Conservation (phyloP, 116 monocot genomes). For the Trichopus zeylanicus region DNA sequence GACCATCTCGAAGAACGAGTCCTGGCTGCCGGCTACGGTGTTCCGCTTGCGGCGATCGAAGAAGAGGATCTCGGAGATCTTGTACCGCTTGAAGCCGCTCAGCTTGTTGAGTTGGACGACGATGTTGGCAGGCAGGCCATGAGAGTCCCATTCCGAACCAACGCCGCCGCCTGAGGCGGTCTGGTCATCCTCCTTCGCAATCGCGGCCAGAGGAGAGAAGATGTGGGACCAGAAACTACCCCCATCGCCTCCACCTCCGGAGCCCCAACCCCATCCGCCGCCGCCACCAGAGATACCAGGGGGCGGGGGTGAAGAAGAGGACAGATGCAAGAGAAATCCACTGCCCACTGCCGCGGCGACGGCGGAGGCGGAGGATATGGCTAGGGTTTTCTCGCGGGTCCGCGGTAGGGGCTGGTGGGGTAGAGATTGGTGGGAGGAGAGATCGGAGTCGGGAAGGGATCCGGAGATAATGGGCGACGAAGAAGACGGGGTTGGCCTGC, state of each 20-base stretch:
- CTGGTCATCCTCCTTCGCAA: constrained; percentile 39
- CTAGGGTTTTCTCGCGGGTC: constrained; percentile 12
- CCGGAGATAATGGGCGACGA: not conserved
- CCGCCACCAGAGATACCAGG: constrained; percentile 16
- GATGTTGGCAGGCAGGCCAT: constrained; percentile 66
- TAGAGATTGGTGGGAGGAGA: constrained; percentile 1
- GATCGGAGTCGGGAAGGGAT: constrained; percentile 2
- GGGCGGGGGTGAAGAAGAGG: constrained; percentile 4
- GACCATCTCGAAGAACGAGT: constrained; percentile 99
- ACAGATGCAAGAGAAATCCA: constrained; percentile 26
- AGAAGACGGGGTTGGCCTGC: not conserved
- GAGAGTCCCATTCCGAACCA: constrained; percentile 50
- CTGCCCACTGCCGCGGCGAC: constrained; percentile 18
- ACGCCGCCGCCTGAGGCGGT: not conserved
- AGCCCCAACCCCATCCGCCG: constrained; percentile 42
- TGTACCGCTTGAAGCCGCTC: constrained; percentile 64
- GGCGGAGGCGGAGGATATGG: constrained; percentile 12
- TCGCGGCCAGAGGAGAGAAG: constrained; percentile 29
- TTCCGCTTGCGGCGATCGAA: constrained; percentile 50
- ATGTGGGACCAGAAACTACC: constrained; percentile 49
- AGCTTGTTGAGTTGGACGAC: constrained; percentile 47
- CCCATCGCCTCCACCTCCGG: constrained; percentile 24
- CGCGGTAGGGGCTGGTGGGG: not conserved
- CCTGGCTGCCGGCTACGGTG: constrained; percentile 39
- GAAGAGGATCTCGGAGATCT: constrained; percentile 66